phyloP scores from a whole-genome alignment of 768 basidiomycete species.

The Mycena metata region DNA sequence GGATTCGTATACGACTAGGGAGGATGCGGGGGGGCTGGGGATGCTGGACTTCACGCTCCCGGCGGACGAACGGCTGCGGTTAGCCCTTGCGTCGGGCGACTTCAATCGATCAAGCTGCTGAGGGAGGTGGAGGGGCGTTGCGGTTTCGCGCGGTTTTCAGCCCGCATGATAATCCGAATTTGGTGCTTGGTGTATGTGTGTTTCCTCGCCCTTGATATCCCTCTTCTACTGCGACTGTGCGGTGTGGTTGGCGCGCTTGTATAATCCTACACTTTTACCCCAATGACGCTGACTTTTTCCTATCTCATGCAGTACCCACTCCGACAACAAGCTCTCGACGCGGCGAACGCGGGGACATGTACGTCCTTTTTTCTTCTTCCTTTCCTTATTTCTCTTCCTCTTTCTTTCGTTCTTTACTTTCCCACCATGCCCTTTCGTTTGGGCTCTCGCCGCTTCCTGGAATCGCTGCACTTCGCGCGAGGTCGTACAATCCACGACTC shows the following conservation, averaged over 20 bases:
- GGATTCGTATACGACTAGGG: constrained; percentile 58
- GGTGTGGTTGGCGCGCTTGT: neutral
- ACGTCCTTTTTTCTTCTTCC: neutral
- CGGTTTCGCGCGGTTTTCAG: constrained; percentile 66
- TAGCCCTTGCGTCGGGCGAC: constrained; percentile 46
- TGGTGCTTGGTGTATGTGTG: constrained; percentile 46
- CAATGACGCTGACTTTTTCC: neutral
- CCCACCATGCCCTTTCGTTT: no score
- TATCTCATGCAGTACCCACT: constrained; percentile 16
- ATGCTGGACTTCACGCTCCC: constrained; percentile 49
- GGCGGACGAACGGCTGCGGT: constrained; percentile 38
- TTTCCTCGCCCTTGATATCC: neutral
- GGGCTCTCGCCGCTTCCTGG: no score
- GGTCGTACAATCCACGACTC: no score
- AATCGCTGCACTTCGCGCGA: no score
- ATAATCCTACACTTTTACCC: neutral
- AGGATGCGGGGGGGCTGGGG: constrained; percentile 47
- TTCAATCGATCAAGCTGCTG: constrained; percentile 55
- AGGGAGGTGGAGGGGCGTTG: constrained; percentile 55
- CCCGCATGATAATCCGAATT: constrained; percentile 63
- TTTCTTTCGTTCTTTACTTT: neutral
- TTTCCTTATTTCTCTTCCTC: neutral
- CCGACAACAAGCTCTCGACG: constrained; percentile 25
- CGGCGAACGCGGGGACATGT: constrained; percentile 26
- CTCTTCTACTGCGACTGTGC: neutral